phyloP scores from a whole-genome alignment of 1,139 yeast species.

The Sporopachydermia cereana region DNA sequence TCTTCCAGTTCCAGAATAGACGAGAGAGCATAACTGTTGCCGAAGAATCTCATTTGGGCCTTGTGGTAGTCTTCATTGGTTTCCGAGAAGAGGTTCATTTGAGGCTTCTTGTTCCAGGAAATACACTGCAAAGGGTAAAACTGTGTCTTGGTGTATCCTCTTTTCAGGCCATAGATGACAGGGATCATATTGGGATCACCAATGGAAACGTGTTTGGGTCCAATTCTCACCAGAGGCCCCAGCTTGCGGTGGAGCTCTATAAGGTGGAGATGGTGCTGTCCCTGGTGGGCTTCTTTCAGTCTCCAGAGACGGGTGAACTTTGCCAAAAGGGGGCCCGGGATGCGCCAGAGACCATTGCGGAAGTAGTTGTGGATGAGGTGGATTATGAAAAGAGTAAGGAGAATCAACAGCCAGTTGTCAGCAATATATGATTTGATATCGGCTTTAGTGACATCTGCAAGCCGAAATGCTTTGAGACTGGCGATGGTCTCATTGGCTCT shows the following conservation, averaged over 20 bases:
- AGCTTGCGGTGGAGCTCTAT: conserved; percentile 36
- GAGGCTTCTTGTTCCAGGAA: conserved; percentile 13
- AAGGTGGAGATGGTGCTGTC: background rate
- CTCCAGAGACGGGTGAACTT: conserved; percentile 1
- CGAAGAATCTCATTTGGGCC: conserved; percentile 13
- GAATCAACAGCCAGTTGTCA: background rate
- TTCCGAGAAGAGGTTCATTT: conserved; percentile 12
- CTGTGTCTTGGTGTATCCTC: conserved; percentile 10
- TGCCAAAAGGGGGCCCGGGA: background rate
- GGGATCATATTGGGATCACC: conserved; percentile 40
- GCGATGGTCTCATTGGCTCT: too few species aligned
- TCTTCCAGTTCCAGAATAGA: conserved; percentile 12
- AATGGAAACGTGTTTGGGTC: conserved; percentile 53
- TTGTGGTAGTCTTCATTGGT: conserved; percentile 12
- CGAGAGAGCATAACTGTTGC: conserved; percentile 11
- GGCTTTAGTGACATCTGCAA: too few species aligned
- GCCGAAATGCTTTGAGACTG: too few species aligned
- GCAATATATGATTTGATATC: too few species aligned
- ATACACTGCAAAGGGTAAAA: conserved; percentile 13
- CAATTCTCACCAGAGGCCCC: conserved; percentile 50
- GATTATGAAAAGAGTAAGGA: background rate
- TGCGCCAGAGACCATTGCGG: background rate
- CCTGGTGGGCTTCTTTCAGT: conserved; percentile 2
- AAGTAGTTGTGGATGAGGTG: conserved; percentile 1
- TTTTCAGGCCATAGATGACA: conserved; percentile 35